Conservation (phyloP, 1,139 yeast genomes). For the Debaryomycetaceae sp. region DNA sequence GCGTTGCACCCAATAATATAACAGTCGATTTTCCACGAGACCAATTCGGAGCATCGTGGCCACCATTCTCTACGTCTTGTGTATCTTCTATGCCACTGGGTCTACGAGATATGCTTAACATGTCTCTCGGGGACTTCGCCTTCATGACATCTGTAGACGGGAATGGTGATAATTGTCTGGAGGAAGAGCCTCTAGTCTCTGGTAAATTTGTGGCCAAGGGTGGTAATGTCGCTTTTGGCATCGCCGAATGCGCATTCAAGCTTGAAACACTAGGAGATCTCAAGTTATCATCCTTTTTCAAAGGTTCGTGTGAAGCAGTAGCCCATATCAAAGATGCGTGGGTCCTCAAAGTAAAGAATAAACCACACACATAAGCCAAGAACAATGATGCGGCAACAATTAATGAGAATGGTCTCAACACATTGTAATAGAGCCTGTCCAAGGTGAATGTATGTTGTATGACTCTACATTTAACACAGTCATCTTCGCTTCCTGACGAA, state of each 20-base stretch:
- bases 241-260: conserved; percentile 19
- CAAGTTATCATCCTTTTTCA: conserved; percentile 21
- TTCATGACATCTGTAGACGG: background rate
- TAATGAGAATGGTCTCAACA: conserved; percentile 77
- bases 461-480: conserved; percentile 74
- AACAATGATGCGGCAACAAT: conserved; percentile 79
- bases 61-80: conserved; percentile 48
- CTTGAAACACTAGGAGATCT: conserved; percentile 35
- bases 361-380: conserved; percentile 83
- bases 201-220: conserved; percentile 1
- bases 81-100: conserved; percentile 8
- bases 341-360: conserved; percentile 89
- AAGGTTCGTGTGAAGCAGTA: conserved; percentile 39
- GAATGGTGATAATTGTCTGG: background rate
- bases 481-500: conserved; percentile 16
- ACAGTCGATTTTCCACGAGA: conserved; percentile 79
- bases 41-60: conserved; percentile 99
- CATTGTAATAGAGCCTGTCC: conserved; percentile 59
- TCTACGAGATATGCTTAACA: background rate
- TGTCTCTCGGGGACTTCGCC: background rate
- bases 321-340: conserved; percentile 98
- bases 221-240: conserved; percentile 6
- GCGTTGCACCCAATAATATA: conserved; percentile 80
- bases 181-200: background rate
- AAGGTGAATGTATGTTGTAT: conserved; percentile 70